These are phyloP conservation scores for Pseudogymnoascus sp. DNA, from an alignment of 2,329 filamentous ascomycete species.

Conservation along the genomic window DNA sequence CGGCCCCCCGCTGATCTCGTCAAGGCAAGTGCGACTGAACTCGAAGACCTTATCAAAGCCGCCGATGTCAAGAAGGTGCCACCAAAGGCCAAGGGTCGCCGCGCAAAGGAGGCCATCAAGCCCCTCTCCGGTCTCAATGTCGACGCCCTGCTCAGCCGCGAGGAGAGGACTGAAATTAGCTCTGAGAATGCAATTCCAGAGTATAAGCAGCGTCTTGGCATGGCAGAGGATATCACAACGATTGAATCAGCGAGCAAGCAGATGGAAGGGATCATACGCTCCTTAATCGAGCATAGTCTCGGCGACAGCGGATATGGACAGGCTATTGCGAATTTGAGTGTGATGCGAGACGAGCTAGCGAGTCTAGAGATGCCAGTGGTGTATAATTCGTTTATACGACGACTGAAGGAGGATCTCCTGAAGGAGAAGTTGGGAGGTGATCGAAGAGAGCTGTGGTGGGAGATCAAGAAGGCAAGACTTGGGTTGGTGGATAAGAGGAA, in stretches of 20 bases:
- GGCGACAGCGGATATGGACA: constrained; percentile 67
- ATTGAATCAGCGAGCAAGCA: constrained; percentile 64
- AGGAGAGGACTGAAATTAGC: constrained; percentile 46
- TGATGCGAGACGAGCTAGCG: constrained; percentile 69
- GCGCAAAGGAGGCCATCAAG: constrained; percentile 58
- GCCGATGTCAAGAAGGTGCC: constrained; percentile 86
- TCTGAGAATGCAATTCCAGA: constrained; percentile 76
- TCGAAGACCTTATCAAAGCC: constrained; percentile 57
- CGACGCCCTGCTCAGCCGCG: constrained; percentile 63
- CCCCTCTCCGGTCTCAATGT: constrained; percentile 87
- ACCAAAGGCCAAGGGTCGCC: constrained; percentile 67
- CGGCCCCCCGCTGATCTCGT: constrained; percentile 61
- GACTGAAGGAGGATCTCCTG: constrained; percentile 65
- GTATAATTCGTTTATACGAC: constrained; percentile 66
- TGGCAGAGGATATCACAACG: constrained; percentile 49
- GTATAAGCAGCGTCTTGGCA: constrained; percentile 71
- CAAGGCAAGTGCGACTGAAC: constrained; percentile 42
- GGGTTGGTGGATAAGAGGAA: constrained; percentile 62
- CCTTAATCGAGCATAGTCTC: constrained; percentile 62
- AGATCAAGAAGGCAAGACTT: constrained; percentile 56
- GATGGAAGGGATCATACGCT: constrained; percentile 62
- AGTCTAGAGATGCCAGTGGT: constrained; percentile 65
- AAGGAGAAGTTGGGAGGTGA: constrained; percentile 66
- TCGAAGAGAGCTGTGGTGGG: constrained; percentile 74
- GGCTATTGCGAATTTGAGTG: constrained; percentile 66